Base-by-base conservation (phyloP, 148 eudicot genomes). In the Cornus suecica region DNA sequence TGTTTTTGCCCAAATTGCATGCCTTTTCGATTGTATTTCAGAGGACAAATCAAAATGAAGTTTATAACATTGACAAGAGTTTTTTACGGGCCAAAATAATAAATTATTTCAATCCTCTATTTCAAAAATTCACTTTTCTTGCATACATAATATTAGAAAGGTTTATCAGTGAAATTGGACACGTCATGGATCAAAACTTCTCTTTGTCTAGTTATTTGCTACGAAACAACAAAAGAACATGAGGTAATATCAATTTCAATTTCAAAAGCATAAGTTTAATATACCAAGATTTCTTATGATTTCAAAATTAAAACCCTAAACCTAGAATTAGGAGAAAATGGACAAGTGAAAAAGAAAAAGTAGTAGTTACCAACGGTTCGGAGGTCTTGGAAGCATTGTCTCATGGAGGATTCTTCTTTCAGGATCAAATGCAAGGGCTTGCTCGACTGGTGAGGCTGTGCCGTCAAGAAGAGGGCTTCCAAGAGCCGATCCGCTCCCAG, bases 401-500 rank as follows among this genome's bases (percentile, higher is more conserved):
- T 87, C 94, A 96, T 93, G 28, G 86, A 79, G 22, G 90, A 74
- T 22, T 91, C 94, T 75, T 96, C 92, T 62, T 86, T 76, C 41
- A 79, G 37, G 25, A 96, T 87, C 61, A 88, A 80, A 70, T 87
- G 74, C 42, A 86, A 69, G 27, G 90, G 86, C 65, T 88, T 91
- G 15, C 80, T 78, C 25, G 89, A 74, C 27, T 80, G 88, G 26
- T 82, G 86, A 34, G 90, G 81, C 51, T 90, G 83, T 27, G 84
- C 77, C 8, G 88, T 80, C 25, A 84, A 65, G 29, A 88, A 87
- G 1, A 95, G 71, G 9, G 99, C 97, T 72, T 96, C 99, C 8
- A 96, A 86, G 54, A 96, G 81, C 27, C 99, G 94, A 69, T 96
- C 99, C 7, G 98, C 97, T 9, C 98, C 97, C 27, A 93, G 85